Evolutionary conservation across 768 basidiomycete genomes (phyloP).

Genomic region (Boletus sp.): DNA sequence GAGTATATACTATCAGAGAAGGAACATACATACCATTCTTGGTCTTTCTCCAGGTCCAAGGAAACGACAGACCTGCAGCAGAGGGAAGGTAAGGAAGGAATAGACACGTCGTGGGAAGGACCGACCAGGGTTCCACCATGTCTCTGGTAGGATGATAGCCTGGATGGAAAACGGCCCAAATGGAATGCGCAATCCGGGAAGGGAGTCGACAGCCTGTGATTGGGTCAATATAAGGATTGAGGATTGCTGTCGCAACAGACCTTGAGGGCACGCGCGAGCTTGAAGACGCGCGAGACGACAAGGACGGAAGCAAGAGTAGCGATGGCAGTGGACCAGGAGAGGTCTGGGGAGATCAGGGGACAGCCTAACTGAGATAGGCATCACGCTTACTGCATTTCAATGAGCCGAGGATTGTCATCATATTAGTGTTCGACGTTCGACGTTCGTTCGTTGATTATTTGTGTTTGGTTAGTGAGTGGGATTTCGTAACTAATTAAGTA

Average conservation of each 20-base stretch:
- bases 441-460: too few species aligned
- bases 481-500: neutral
- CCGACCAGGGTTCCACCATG: slow-evolving; percentile 21
- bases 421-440: too few species aligned
- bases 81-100: neutral
- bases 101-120: neutral
- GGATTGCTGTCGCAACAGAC: slow-evolving; percentile 3
- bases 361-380: neutral
- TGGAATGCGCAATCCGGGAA: slow-evolving; percentile 21
- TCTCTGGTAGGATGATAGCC: slow-evolving; percentile 13
- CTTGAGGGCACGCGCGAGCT: slow-evolving; percentile 12
- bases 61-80: slow-evolving; percentile 11
- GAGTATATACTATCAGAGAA: neutral
- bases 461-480: neutral
- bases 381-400: too few species aligned
- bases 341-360: neutral
- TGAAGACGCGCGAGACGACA: slow-evolving; percentile 12
- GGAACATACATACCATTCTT: slow-evolving; percentile 9
- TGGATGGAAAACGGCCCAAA: slow-evolving; percentile 13
- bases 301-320: neutral
- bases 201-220: slow-evolving; percentile 13
- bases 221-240: neutral
- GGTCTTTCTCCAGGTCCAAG: slow-evolving; percentile 24
- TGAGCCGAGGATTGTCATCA: too few species aligned
- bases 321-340: slow-evolving; percentile 7